Conservation (phyloP, 2,329 filamentous ascomycete genomes). For the Neurospora sp. region DNA sequence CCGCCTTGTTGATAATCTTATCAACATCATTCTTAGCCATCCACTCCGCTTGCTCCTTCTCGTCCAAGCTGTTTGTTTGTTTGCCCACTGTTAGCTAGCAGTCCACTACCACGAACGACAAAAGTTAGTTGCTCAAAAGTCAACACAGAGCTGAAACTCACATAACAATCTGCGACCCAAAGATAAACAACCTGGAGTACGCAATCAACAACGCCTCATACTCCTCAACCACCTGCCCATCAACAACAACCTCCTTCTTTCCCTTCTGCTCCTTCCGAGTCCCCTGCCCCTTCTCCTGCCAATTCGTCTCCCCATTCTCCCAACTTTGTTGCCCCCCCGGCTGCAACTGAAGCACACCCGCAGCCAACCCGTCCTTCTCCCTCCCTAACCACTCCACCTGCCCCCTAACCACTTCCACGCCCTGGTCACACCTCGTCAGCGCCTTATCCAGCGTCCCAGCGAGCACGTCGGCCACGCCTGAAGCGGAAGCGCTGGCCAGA, state of each 20-base stretch:
- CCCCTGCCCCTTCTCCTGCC: background rate
- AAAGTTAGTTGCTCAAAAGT: background rate
- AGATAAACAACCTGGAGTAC: constrained; percentile 3
- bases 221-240: background rate
- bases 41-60: background rate
- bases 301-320: background rate
- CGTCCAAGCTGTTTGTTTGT: background rate
- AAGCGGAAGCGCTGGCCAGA: background rate
- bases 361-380: background rate
- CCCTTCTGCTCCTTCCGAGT: background rate
- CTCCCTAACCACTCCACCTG: background rate
- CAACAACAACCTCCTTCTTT: background rate
- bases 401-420: background rate
- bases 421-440: constrained; percentile 2
- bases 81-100: background rate
- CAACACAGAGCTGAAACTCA: background rate
- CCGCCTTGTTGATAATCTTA: background rate
- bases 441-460: background rate
- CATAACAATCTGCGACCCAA: constrained; percentile 10
- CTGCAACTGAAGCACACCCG: background rate
- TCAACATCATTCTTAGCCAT: background rate
- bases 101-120: background rate
- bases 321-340: background rate
- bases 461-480: background rate
- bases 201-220: constrained; percentile 2